Conservation (phyloP, 129 eudicot species). For the Artemisia argyi region DNA sequence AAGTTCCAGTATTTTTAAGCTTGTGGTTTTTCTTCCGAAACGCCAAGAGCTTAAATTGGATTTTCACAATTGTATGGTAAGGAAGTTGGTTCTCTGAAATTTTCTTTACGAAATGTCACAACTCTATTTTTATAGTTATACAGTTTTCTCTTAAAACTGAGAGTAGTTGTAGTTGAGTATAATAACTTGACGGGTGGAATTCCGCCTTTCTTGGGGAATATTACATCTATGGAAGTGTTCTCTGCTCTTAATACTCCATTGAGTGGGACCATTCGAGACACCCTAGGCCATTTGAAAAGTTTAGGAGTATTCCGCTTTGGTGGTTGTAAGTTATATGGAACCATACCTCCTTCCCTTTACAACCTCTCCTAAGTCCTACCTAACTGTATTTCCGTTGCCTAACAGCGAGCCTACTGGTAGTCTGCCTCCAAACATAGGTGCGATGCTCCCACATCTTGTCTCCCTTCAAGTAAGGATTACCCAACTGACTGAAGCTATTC, state of each 20-base stretch:
- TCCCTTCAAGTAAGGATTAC: neutral
- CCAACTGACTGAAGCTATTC: neutral
- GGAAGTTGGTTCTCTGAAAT: no score
- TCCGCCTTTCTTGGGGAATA: conserved; percentile 1
- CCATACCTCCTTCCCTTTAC: neutral
- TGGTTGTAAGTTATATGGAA: neutral
- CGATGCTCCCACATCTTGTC: neutral
- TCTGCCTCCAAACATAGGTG: neutral
- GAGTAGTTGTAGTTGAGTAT: neutral
- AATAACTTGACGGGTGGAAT: conserved; percentile 4
- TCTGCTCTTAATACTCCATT: neutral
- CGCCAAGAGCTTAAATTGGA: no score
- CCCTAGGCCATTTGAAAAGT: neutral
- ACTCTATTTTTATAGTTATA: no score
- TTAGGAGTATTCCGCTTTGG: neutral
- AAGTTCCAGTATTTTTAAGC: no score
- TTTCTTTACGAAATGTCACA: no score
- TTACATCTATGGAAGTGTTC: neutral
- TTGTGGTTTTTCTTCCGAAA: no score
- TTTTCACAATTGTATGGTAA: no score
- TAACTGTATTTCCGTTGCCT: neutral
- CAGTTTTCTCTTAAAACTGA: conserved; percentile 1
- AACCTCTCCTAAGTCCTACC: neutral
- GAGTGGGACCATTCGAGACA: conserved; percentile 9
- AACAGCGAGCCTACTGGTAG: neutral